Conservation (phyloP, 768 basidiomycete genomes). For the Rhodosporidiobolus odoratus region DNA sequence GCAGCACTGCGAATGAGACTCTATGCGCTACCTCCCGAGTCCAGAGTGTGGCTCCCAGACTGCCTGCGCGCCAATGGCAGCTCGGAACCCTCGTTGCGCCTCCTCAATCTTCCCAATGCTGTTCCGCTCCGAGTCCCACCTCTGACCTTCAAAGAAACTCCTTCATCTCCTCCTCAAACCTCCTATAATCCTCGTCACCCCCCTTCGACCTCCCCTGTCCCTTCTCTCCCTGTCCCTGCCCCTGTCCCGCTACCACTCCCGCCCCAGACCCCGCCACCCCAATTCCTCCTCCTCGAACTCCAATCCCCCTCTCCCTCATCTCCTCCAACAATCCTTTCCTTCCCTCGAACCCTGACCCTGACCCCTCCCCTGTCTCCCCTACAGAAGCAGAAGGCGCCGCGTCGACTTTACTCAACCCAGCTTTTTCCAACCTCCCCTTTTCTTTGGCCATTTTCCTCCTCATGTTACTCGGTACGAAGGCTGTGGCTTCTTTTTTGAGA, state of each 20-base stretch:
- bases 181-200: slow-evolving; percentile 28
- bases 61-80: too few species aligned
- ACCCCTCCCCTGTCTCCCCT: neutral
- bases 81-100: too few species aligned
- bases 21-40: too few species aligned
- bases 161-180: slow-evolving; percentile 34
- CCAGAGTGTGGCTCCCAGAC: too few species aligned
- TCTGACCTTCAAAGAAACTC: slow-evolving; percentile 18
- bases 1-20: too few species aligned
- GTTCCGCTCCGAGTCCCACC: neutral
- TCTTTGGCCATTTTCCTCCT: slow-evolving; percentile 55
- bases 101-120: neutral
- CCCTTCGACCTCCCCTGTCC: too few species aligned
- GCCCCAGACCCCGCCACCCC: neutral
- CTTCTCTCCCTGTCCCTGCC: neutral
- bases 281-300: neutral
- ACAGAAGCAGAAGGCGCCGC: slow-evolving; percentile 2
- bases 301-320: slow-evolving; percentile 21
- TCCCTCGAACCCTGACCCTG: neutral
- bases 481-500: slow-evolving; percentile 87
- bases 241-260: neutral
- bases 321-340: neutral
- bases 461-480: slow-evolving; percentile 72
- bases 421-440: slow-evolving; percentile 10
- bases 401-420: slow-evolving; percentile 13